Base-by-base conservation (phyloP, 805 yeast species). In the Komagataella pastoris region DNA sequence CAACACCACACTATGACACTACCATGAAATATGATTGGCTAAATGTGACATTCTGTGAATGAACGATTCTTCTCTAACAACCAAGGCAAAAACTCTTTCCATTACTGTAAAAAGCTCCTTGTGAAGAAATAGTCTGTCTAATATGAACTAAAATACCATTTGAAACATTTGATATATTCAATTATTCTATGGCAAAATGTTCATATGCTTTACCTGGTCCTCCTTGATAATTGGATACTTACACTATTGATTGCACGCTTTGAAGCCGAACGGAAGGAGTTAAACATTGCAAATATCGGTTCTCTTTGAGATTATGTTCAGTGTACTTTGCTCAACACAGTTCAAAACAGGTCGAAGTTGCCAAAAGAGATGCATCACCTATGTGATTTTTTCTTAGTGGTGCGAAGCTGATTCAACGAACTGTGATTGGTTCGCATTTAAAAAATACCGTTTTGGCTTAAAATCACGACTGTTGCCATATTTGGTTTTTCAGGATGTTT, bases 231-330 rank as follows among this genome's bases (percentile, higher is more conserved):
- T 47, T 23, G 30, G 8, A 48, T 58, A 64, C 68, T 56, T 64
- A 64, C 68, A 59, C 67, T 65, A 59, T 60, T 61, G 57, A 59
- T 50, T 50, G 65, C 57, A 57, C 65, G 66, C 65, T 65, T 65
- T 54, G 65, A 55, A 52, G 68, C 65, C 54, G 66, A 61, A 54
- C 68, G 62, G 57, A 66, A 59, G 56, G 61, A 68, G 50, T 68
- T 60, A 57, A 65, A 66, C 70, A 52, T 52, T 46, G 24, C 44
- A 40, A 17, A 24, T 30, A 30, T 30, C 14, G n/a, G 40, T 30
- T 30, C 40, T 30, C 40, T 30, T 30, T 30, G 40, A 30, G n/a
- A 30, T 30, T 30, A 30, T 30, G 40, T 48, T 24, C 45, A 19
- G 45, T 48, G 46, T 17, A 23, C 45, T 48, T 48, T 30, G 45